phyloP scores from a whole-genome alignment of 108 stramenopile species.

The Nitzschia sp. region DNA sequence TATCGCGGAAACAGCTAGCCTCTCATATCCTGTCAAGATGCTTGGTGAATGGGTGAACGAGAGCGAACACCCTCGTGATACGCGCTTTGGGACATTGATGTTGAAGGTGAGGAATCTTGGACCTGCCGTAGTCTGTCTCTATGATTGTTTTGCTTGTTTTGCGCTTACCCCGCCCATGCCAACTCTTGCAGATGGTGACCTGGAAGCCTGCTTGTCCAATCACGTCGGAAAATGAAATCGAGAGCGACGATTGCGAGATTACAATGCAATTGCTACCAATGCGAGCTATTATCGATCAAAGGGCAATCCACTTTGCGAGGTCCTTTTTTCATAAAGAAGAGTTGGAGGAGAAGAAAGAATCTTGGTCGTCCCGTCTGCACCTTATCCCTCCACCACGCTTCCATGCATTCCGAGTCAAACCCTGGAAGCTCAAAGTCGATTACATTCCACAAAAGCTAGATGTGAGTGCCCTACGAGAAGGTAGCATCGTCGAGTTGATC shows the following conservation, averaged over 20 bases:
- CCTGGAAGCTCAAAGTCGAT: constrained; percentile 86
- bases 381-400: constrained; percentile 61
- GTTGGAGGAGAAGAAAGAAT: constrained; percentile 9
- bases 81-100: constrained; percentile 73
- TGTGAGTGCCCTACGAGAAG: constrained; percentile 66
- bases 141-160: no score
- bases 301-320: constrained; percentile 62
- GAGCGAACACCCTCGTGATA: constrained; percentile 75
- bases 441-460: constrained; percentile 71
- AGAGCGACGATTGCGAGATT: constrained; percentile 70
- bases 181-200: constrained; percentile 65
- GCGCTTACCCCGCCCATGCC: no score
- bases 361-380: constrained; percentile 28
- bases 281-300: constrained; percentile 76
- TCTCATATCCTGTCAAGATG: constrained; percentile 65
- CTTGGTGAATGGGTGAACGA: constrained; percentile 88
- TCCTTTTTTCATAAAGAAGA: constrained; percentile 63
- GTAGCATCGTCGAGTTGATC: constrained; percentile 75
- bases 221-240: constrained; percentile 66
- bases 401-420: constrained; percentile 55
- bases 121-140: not conserved
- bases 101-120: constrained; percentile 47
- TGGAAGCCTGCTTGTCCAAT: constrained; percentile 62
- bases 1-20: constrained; percentile 76
- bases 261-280: constrained; percentile 76